Evolutionary conservation across 169 alveolate genomes (phyloP).

Genomic region (Theileria annulata): DNA sequence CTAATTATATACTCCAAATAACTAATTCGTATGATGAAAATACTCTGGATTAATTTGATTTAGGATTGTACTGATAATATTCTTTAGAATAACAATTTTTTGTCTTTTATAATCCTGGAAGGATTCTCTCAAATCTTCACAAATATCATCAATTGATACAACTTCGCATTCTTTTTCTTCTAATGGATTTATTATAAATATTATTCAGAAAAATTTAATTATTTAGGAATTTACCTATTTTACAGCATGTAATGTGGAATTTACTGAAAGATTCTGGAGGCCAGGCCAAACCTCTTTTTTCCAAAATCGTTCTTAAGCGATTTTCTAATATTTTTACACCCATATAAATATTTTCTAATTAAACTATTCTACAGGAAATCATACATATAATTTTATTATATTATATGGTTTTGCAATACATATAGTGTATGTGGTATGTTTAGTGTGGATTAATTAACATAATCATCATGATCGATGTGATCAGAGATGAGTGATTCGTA

Average conservation of each 20-base stretch:
- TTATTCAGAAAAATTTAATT: too few relatives aligned
- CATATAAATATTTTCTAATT: slow-evolving; percentile 14
- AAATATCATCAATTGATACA: slow-evolving; percentile 19
- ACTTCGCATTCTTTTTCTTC: background rate
- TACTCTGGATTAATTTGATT: background rate
- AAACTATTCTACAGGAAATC: background rate
- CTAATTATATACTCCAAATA: background rate
- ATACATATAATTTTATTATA: background rate
- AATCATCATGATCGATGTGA: slow-evolving; percentile 12
- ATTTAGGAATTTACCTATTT: slow-evolving; percentile 23
- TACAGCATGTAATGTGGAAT: slow-evolving; percentile 38
- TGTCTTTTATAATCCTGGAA: slow-evolving; percentile 59
- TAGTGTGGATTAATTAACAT: background rate
- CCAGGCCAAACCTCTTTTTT: slow-evolving; percentile 46
- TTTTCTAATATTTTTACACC: slow-evolving; percentile 21
- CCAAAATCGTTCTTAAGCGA: slow-evolving; percentile 37
- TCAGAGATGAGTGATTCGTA: slow-evolving; percentile 21
- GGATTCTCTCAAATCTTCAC: slow-evolving; percentile 36
- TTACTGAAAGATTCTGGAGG: slow-evolving; percentile 54
- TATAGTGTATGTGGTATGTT: background rate
- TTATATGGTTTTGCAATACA: background rate
- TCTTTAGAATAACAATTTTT: slow-evolving; percentile 48
- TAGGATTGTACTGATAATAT: slow-evolving; percentile 20
- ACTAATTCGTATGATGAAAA: slow-evolving; percentile 8
- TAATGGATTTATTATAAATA: slow-evolving; percentile 8